Evolutionary conservation across 2,329 filamentous ascomycete genomes (phyloP), one percentile per base, ranked within the genome.

Genomic region (Chaetoscypha palmicola): DNA sequence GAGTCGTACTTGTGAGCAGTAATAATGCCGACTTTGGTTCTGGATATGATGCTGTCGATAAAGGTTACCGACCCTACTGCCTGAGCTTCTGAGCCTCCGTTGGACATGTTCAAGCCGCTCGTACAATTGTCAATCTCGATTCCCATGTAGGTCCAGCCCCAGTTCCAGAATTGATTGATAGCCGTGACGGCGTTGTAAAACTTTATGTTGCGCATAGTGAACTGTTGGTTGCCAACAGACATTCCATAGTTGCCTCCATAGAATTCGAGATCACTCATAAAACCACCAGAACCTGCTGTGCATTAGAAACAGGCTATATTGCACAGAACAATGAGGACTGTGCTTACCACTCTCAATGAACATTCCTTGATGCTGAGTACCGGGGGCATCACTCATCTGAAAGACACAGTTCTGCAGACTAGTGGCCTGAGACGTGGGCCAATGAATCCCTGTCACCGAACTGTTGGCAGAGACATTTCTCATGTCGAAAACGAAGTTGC

Each of bases 141-240:
- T 5, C 66, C 65, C 47, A 70, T 68, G 47, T 72, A 76, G 1
- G 70, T 73, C 70, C 70, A 81, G 1, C 73, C 73, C 77, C 77
- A 81, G 52, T 76, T 67, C 76, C 76, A 81, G 4, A 77, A 62
- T 51, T 77, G 70, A 24, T 71, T 69, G 38, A 82, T 76, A 2
- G 72, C 74, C 0, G 73, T 78, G 1, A 66, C 62, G 58, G 67
- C 67, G 32, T 69, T 64, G 30, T 70, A 66, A 32, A 58, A 57
- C 1, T 63, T 68, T 19, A 83, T 52, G 50, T 78, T 77, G 8
- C 71, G 68, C 46, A 72, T 75, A 0, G 77, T 82, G 51, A 75
- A 80, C 56, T 85, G 81, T 64, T 86, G 81, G 48, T 72, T 79
- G 30, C 80, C 80, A 45, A 80, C 63, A 56, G 75, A 76, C 30